A percentile compares a stretch with the other conserved stretches of the same genome.
Conservation (phyloP, 768 basidiomycete species). For the Xerocomus spinulosus region DNA sequence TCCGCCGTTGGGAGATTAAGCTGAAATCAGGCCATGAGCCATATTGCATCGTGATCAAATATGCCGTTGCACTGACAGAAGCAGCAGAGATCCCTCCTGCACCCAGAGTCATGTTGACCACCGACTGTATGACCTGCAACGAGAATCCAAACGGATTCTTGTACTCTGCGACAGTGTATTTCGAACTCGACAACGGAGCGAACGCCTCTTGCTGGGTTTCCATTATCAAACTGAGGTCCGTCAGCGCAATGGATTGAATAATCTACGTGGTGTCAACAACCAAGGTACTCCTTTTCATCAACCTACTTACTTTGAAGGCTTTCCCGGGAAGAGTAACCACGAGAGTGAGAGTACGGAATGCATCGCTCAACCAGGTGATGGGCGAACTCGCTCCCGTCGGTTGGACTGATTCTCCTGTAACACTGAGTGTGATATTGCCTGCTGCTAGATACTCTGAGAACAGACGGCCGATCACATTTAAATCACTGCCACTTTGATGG, state of each 20-base stretch:
- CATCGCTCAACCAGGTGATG: conserved; percentile 63
- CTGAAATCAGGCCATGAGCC: conserved; percentile 27
- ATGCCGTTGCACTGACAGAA: conserved; percentile 34
- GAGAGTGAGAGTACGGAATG: conserved; percentile 63
- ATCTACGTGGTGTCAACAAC: conserved; percentile 33
- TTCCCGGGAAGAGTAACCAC: conserved; percentile 60
- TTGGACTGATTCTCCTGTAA: conserved; percentile 57
- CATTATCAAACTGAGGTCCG: conserved; percentile 54
- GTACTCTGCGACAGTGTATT: conserved; percentile 51
- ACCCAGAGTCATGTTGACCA: conserved; percentile 50
- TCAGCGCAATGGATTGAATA: conserved; percentile 58
- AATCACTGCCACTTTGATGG: conserved; percentile 52
- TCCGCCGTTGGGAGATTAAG: conserved; percentile 46
- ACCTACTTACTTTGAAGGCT: conserved; percentile 41
- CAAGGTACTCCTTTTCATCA: neutral
- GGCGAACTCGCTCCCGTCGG: conserved; percentile 48
- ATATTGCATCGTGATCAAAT: neutral
- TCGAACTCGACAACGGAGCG: conserved; percentile 55
- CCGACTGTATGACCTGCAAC: conserved; percentile 55
- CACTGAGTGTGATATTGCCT: conserved; percentile 55
- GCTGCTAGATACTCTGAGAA: conserved; percentile 65
- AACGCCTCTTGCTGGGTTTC: conserved; percentile 50
- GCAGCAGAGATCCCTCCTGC: conserved; percentile 48
- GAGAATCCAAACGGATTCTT: conserved; percentile 77
- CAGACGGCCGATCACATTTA: conserved; percentile 53